Evolutionary conservation across 257 asterid species (phyloP).

Genomic region (Orobanche coerulescens): DNA sequence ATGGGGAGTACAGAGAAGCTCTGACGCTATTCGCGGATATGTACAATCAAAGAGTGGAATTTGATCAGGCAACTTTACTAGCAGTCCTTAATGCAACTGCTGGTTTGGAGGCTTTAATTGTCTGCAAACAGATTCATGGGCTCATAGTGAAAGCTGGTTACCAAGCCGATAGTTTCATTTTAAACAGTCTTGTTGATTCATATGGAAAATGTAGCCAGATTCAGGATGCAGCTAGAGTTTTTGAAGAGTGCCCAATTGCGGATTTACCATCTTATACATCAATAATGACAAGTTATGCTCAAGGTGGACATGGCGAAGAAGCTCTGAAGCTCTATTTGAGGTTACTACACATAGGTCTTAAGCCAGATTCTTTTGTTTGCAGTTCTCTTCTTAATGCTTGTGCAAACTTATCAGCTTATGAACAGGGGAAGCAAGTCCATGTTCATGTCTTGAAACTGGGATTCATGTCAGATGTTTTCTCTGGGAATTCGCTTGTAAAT

Average conservation of each 20-base stretch:
- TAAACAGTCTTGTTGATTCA: slow-evolving; percentile 54
- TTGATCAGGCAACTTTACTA: slow-evolving; percentile 51
- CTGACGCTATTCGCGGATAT: slow-evolving; percentile 43
- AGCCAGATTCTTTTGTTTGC: slow-evolving; percentile 71
- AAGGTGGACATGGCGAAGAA: slow-evolving; percentile 65
- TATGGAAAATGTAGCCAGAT: slow-evolving; percentile 50
- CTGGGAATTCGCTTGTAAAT: slow-evolving; percentile 77
- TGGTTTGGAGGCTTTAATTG: slow-evolving; percentile 25
- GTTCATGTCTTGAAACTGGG: slow-evolving; percentile 59
- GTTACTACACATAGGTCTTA: slow-evolving; percentile 36
- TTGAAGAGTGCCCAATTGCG: slow-evolving; percentile 46
- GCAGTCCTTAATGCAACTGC: slow-evolving; percentile 59
- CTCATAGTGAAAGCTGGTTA: slow-evolving; percentile 54
- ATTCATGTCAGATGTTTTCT: slow-evolving; percentile 48
- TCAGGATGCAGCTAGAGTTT: slow-evolving; percentile 47
- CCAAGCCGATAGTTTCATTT: slow-evolving; percentile 43
- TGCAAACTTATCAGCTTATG: slow-evolving; percentile 71
- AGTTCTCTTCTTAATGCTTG: slow-evolving; percentile 68
- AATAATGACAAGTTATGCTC: slow-evolving; percentile 56
- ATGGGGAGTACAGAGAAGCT: slow-evolving; percentile 43
- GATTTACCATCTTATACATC: slow-evolving; percentile 73
- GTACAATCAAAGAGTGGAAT: slow-evolving; percentile 32
- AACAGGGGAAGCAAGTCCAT: slow-evolving; percentile 74
- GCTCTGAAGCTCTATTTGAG: slow-evolving; percentile 54
- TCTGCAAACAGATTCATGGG: slow-evolving; percentile 53